Percentiles rank a stretch among this genome's conserved stretches.
Conservation (phyloP, 805 yeast species). For the Ogataea dorogensis region DNA sequence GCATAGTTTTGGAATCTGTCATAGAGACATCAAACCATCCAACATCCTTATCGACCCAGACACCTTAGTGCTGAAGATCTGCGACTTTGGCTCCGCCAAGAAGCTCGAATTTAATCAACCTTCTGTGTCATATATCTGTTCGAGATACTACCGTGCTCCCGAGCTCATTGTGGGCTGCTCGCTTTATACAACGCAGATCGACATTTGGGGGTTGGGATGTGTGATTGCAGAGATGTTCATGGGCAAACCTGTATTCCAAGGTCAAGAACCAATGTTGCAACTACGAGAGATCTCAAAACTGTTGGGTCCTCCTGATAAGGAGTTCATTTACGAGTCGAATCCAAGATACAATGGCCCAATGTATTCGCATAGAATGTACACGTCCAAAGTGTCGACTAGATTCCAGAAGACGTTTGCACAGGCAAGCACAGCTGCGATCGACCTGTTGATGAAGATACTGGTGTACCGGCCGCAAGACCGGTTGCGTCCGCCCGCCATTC, state of each 20-base stretch:
- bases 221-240: conserved; percentile 91
- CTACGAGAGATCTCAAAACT: conserved; percentile 86
- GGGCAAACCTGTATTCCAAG: conserved; percentile 94
- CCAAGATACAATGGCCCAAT: conserved; percentile 75
- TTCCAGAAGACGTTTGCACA: conserved; percentile 68
- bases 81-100: conserved; percentile 87
- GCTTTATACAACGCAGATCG: conserved; percentile 85
- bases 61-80: conserved; percentile 64
- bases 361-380: conserved; percentile 54
- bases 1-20: conserved; percentile 78
- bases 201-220: conserved; percentile 97
- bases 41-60: conserved; percentile 75
- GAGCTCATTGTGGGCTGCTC: conserved; percentile 91
- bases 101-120: conserved; percentile 75
- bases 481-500: conserved; percentile 73
- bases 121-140: conserved; percentile 93
- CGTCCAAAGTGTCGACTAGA: conserved; percentile 27
- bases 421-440: conserved; percentile 84
- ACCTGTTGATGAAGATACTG: conserved; percentile 73
- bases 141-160: conserved; percentile 94
- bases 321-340: conserved; percentile 70
- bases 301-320: conserved; percentile 81
- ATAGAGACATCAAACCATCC: conserved; percentile 82
- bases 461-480: conserved; percentile 89
- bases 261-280: conserved; percentile 85